Evolutionary conservation across 208 protist species (phyloP), one percentile per base, ranked within the genome.

Genomic region (Crithidia acanthocephali): DNA sequence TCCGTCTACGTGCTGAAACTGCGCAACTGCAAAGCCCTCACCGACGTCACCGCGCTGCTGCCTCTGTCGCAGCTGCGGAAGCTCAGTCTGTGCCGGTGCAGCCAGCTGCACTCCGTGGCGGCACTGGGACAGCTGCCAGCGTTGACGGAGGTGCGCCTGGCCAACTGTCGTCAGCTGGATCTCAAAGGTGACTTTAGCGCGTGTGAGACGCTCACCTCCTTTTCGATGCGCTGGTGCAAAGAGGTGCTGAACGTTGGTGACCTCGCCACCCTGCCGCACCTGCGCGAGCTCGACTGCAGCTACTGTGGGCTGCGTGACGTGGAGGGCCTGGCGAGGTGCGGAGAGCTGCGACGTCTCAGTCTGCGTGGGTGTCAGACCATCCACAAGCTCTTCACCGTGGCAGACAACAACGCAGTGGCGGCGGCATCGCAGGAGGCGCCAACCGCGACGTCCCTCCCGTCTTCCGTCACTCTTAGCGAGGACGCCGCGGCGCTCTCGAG

Each of bases 221-320:
- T 72, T 15, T 72, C 66, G 55, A 57, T 72, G 55, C 52, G 66
- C 11, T 62, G 66, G 66, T 72, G 66, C n/a, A 20, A 35, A 28
- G 42, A 33, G 45, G 42, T 72, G 22, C 44, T 72, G 40, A 33
- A 72, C 66, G 18, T 25, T 13, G 55, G 66, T 8, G 66, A 61
- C 55, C 48, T 72, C 55, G 66, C 55, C 25, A 72, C 66, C 5
- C 42, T 72, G 23, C 66, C 66, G 3, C 37, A 56, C 22, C 66
- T 72, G 40, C 66, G 7, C 15, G 44, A 63, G 28, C 44, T 72
- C 44, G 66, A 72, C 66, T 72, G 66, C 56, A 62, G 66, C 40
- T 72, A 72, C 40, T 72, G 53, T 5, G 40, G 55, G 22, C 27
- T 72, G 53, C 55, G 30, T 18, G 55, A 62, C 20, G 20, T 62